Base-by-base conservation (phyloP, 441 rosid genomes). In the Lepidium campestre region DNA sequence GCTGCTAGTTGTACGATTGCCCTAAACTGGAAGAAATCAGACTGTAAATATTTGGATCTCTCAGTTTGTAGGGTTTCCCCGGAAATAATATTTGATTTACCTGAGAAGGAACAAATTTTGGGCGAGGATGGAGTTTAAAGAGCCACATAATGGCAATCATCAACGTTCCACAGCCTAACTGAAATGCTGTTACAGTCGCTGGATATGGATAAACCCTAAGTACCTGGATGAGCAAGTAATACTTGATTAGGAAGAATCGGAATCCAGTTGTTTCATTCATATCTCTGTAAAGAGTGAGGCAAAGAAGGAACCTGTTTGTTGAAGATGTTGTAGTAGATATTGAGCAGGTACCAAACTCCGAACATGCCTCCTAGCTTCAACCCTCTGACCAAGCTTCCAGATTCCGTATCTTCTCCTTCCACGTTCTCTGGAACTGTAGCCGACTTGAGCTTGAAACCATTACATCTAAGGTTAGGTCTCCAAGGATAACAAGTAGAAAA, bases 251-350 rank as follows among this genome's bases (percentile, higher is more conserved):
- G 48, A 20, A 5, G 12, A 45, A 27, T 14, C 52, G 2, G 19
- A 32, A 22, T 23, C 32, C 1, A 29, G 32, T 29, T 29, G 8
- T 29, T 6, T 29, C 32, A 29, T 29, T 29, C 7, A 8, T 29
- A 29, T 29, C 34, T 7, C 34, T 29, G 34, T 29, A 7, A 7
- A 29, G 7, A 29, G 34, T 29, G 58, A 41, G 13, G 19, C 10
- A 15, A 36, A 50, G 39, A 6, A 20, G 29, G 65, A 60, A 86
- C 86, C 90, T 85, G 88, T 67, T 85, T 87, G 80, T 83, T 87
- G 69, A 79, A 83, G 71, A 87, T 83, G 84, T 85, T 83, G 88
- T 79, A 87, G 79, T 81, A 83, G 68, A 87, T 80, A 36, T 87
- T 87, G 67, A 83, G 70, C 67, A 83, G 71, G 73, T 83, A 87